phyloP scores from a whole-genome alignment of 192 early-diverging fungal species.

The Coemansia sp. region DNA sequence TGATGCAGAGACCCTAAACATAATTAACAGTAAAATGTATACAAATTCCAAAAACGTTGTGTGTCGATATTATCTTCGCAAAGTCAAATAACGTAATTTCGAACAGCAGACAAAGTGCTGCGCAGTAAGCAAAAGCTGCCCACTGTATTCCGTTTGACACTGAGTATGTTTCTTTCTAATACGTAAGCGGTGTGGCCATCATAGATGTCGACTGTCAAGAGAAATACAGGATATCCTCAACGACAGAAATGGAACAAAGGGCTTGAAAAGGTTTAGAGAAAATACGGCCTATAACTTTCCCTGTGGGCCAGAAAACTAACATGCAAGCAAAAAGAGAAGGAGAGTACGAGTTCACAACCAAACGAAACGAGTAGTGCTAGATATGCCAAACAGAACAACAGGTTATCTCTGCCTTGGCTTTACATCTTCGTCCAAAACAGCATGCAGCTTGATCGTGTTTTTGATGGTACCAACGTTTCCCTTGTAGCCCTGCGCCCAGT shows the following conservation, averaged over 20 bases:
- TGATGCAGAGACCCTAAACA: neutral
- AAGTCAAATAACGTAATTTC: neutral
- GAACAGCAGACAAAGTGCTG: neutral
- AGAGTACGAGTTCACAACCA: too few relatives aligned
- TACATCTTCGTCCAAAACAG: conserved; percentile 76
- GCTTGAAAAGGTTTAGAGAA: neutral
- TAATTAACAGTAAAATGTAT: neutral
- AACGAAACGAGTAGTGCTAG: too few relatives aligned
- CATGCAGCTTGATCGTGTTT: conserved; percentile 80
- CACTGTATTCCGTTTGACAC: too few relatives aligned
- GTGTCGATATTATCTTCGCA: neutral
- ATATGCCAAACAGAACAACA: neutral
- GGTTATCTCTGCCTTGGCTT: conserved; percentile 66
- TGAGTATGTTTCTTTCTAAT: too few relatives aligned
- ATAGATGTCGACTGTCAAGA: too few relatives aligned
- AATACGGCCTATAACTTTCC: neutral
- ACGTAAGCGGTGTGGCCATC: too few relatives aligned
- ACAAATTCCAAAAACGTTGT: neutral
- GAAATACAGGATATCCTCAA: neutral
- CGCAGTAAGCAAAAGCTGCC: neutral
- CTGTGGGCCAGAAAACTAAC: too few relatives aligned
- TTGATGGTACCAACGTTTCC: conserved; percentile 60
- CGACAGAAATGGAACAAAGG: neutral
- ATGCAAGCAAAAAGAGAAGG: neutral
- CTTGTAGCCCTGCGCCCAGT: conserved; percentile 83